These are phyloP conservation scores for Wickerhamomyces alni DNA, from an alignment of 805 yeast species.

Conservation along the genomic window DNA sequence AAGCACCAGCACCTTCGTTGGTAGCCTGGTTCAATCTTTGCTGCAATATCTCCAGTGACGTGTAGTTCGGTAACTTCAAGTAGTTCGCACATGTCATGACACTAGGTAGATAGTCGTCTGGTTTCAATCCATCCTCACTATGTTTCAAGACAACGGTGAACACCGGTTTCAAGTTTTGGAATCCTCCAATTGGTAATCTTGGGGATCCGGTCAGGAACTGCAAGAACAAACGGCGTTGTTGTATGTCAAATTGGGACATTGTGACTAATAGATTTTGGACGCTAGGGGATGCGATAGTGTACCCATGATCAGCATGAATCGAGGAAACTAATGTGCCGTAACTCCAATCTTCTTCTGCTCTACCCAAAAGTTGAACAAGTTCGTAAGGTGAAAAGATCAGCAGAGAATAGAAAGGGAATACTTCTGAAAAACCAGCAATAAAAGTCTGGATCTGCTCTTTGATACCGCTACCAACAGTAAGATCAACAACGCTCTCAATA, in stretches of 20 bases:
- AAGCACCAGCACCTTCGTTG: slow-evolving; percentile 84
- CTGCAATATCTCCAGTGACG: slow-evolving; percentile 53
- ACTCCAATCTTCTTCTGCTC: slow-evolving; percentile 84
- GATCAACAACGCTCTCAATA: slow-evolving; percentile 49
- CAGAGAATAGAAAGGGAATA: slow-evolving; percentile 73
- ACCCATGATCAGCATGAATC: slow-evolving; percentile 88
- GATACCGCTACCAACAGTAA: slow-evolving; percentile 59
- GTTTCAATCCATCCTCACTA: slow-evolving; percentile 59
- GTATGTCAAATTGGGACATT: slow-evolving; percentile 45
- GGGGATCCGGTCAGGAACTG: slow-evolving; percentile 94
- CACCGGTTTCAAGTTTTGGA: slow-evolving; percentile 72
- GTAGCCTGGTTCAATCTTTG: slow-evolving; percentile 62
- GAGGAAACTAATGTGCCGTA: slow-evolving; percentile 49
- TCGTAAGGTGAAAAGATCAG: slow-evolving; percentile 71
- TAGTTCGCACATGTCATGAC: slow-evolving; percentile 99
- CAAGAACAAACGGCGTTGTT: slow-evolving; percentile 65
- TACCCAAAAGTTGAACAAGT: slow-evolving; percentile 65
- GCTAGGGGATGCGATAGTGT: slow-evolving; percentile 58
- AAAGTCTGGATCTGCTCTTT: slow-evolving; percentile 60
- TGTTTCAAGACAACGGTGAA: slow-evolving; percentile 83
- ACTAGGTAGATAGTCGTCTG: slow-evolving; percentile 86
- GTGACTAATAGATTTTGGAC: slow-evolving; percentile 57
- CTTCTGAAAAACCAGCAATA: slow-evolving; percentile 73
- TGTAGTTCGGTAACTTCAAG: slow-evolving; percentile 80
- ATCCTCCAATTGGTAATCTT: slow-evolving; percentile 89